Evolutionary conservation across 169 alveolate species (phyloP), one percentile per base, ranked within the genome.

Genomic region (Plasmodium fragile): DNA sequence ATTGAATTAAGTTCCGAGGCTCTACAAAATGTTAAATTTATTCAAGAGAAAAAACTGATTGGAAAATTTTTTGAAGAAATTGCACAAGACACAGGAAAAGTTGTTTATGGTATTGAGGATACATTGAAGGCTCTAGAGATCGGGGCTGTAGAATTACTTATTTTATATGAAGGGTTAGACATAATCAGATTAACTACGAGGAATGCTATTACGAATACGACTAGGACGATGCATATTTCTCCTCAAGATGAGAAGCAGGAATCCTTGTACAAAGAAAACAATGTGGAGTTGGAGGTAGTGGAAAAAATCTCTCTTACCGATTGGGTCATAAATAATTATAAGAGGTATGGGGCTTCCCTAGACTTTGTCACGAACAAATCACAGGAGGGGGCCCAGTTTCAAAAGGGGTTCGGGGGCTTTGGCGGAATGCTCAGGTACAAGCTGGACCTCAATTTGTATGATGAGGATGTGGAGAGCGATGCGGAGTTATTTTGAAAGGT

Each of bases 371-470:
- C 99, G 49, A 99, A 98, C 93, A 98, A 98, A 95, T 98, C 99
- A 34, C 99, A 98, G 92, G 99, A 99, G 96, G 99, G 99, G 16
- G 98, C 98, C 65, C 99, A 99, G 96, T 99, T 99, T 87, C 99
- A 98, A 82, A 98, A 98, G 92, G 99, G 99, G 49, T 99, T 99
- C 95, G 99, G 99, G 16, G 99, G 99, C 32, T 97, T 99, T 71
- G 99, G 99, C 22, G 99, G 99, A 28, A 97, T 99, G 96, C 97
- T 99, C 78, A 96, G 99, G 82, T 99, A 98, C 96, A 97, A 98
- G 89, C 85, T 98, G 52, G 99, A 98, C 80, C 90, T 97, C 82
- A 98, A 97, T 77, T 95, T 97, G 75, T 96, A 96, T 52, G 96
- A 94, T 69, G 93, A 85, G 39, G 93, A 85, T 53, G 93, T 85